phyloP scores from a whole-genome alignment of 495 filamentous ascomycete species.

The Penicillium coprophilum region DNA sequence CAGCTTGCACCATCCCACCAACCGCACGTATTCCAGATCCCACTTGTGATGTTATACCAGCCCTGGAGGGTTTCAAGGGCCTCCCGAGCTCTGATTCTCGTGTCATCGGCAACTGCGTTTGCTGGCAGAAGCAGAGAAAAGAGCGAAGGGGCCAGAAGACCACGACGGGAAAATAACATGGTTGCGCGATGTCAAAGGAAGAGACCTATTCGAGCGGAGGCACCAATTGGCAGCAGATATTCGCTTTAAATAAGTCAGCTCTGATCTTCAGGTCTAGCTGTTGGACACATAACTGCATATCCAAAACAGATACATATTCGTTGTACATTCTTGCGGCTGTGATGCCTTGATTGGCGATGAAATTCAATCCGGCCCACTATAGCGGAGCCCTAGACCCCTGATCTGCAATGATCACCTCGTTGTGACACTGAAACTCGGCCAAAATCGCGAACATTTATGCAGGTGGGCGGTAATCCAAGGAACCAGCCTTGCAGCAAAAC shows the following conservation, averaged over 20 bases:
- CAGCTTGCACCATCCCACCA: constrained; percentile 81
- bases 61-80: constrained; percentile 54
- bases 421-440: constrained; percentile 11
- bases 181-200: constrained; percentile 1
- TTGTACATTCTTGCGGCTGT: constrained; percentile 15
- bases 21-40: constrained; percentile 63
- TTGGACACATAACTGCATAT: constrained; percentile 14
- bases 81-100: constrained; percentile 39
- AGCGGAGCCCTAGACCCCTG: constrained; percentile 15
- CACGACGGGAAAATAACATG: constrained; percentile 17
- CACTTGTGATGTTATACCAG: constrained; percentile 62
- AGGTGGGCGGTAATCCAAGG: constrained; percentile 6
- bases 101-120: constrained; percentile 19
- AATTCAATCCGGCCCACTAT: constrained; percentile 13
- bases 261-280: constrained; percentile 4
- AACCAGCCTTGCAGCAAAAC: constrained; percentile 15
- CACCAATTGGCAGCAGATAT: neutral
- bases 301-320: constrained; percentile 18
- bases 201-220: neutral
- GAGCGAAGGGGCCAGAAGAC: constrained; percentile 15
- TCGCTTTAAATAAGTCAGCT: constrained; percentile 18
- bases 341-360: constrained; percentile 24
- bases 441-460: neutral
- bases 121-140: constrained; percentile 10
- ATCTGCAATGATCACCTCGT: constrained; percentile 25